Conservation (phyloP, 371 early-diverging fungal species). For the Entomophthora muscae region DNA sequence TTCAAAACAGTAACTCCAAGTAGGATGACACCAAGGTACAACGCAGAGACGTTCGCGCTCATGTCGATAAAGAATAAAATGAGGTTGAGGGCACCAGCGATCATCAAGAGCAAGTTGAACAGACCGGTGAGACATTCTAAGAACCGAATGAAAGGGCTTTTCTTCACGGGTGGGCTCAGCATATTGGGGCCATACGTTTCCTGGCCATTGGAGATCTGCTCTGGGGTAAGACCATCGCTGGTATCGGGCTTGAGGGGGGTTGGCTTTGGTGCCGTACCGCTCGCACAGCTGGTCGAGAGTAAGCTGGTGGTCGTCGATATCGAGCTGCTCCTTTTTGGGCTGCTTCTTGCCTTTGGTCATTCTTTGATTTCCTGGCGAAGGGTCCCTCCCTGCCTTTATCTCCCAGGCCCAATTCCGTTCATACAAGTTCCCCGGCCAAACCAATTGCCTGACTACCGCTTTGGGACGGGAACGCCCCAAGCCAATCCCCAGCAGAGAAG, state of each 20-base stretch:
- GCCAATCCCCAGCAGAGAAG: too few species aligned
- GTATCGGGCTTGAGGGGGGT: conserved; percentile 33
- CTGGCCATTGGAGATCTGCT: conserved; percentile 12
- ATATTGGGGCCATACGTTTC: conserved; percentile 47
- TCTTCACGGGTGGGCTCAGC: conserved; percentile 72
- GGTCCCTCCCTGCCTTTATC: too few species aligned
- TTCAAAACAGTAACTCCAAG: conserved; percentile 76
- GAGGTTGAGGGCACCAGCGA: conserved; percentile 63
- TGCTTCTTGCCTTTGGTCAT: neutral
- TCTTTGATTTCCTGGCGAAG: too few species aligned
- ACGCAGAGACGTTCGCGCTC: conserved; percentile 40
- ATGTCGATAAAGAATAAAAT: conserved; percentile 57
- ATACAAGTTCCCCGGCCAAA: too few species aligned
- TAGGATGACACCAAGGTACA: conserved; percentile 76
- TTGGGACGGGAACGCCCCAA: too few species aligned
- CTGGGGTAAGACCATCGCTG: conserved; percentile 47
- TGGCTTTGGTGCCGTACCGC: conserved; percentile 30
- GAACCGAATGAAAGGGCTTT: conserved; percentile 47
- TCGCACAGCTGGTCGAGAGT: conserved; percentile 41
- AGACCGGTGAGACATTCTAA: conserved; percentile 47
- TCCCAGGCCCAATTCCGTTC: too few species aligned
- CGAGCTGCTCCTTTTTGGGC: neutral
- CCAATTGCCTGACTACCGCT: too few species aligned
- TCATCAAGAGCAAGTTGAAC: conserved; percentile 73
- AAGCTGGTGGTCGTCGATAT: conserved; percentile 50